phyloP scores from a whole-genome alignment of 2,329 filamentous ascomycete genomes.

The Verticillium isaacii region DNA sequence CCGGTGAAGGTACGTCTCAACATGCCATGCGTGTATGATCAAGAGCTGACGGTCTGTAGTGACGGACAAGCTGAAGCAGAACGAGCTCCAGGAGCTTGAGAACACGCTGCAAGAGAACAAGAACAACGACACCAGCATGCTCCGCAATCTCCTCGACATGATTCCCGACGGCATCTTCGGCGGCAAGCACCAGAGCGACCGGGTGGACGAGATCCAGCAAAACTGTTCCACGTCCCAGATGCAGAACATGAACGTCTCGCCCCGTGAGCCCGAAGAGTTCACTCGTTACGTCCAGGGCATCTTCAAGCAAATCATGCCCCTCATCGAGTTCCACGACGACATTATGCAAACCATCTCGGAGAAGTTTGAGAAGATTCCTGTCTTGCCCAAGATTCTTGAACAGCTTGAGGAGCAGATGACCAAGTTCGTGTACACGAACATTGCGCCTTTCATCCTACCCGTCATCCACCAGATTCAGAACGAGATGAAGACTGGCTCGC shows the following conservation, averaged over 20 bases:
- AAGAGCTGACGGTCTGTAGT: slow-evolving; percentile 38
- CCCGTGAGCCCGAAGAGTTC: slow-evolving; percentile 78
- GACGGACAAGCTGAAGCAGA: slow-evolving; percentile 85
- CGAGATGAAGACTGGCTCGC: slow-evolving; percentile 80
- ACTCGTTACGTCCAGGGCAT: slow-evolving; percentile 70
- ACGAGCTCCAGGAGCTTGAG: slow-evolving; percentile 84
- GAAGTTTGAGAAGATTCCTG: slow-evolving; percentile 78
- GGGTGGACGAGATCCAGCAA: slow-evolving; percentile 74
- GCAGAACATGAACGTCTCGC: slow-evolving; percentile 68
- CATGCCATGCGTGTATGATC: background rate
- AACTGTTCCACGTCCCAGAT: slow-evolving; percentile 73
- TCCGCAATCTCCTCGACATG: slow-evolving; percentile 75
- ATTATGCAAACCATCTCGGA: slow-evolving; percentile 74
- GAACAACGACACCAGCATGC: slow-evolving; percentile 63
- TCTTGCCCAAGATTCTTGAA: slow-evolving; percentile 80
- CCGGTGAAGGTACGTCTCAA: slow-evolving; percentile 48
- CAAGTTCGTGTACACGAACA: slow-evolving; percentile 84
- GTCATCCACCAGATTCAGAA: slow-evolving; percentile 82
- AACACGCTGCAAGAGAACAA: slow-evolving; percentile 67
- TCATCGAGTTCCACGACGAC: slow-evolving; percentile 87
- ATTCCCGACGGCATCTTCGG: slow-evolving; percentile 80
- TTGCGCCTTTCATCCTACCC: slow-evolving; percentile 83
- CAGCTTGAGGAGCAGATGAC: slow-evolving; percentile 84
- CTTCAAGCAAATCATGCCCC: slow-evolving; percentile 78
- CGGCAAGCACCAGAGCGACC: slow-evolving; percentile 65